Conservation (phyloP, 768 basidiomycete species). For the Suillus bovinus region DNA sequence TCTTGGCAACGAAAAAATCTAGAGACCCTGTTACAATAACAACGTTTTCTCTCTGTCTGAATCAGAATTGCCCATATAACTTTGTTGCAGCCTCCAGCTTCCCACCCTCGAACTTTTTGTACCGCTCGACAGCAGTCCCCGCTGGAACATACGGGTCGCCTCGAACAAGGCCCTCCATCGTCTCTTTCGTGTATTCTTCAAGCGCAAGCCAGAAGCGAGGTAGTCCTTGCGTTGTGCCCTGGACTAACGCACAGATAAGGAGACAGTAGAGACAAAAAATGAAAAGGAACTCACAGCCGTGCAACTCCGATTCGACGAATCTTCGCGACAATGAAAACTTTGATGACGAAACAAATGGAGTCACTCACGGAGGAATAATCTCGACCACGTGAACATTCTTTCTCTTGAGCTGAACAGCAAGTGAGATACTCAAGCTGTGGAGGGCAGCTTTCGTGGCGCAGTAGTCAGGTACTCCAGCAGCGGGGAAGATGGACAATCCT, state of each 20-base stretch:
- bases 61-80: neutral
- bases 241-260: conserved; percentile 56
- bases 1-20: neutral
- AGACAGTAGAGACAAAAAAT: conserved; percentile 5
- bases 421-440: conserved; percentile 49
- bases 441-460: conserved; percentile 60
- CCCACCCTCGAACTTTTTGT: conserved; percentile 30
- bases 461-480: conserved; percentile 47
- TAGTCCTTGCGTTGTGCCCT: conserved; percentile 47
- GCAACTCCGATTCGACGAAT: conserved; percentile 61
- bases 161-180: conserved; percentile 38
- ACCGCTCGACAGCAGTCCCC: conserved; percentile 18
- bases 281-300: conserved; percentile 47
- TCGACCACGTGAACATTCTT: conserved; percentile 57
- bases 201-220: conserved; percentile 61
- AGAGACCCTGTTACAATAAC: neutral
- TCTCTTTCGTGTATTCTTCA: conserved; percentile 43
- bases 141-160: conserved; percentile 34
- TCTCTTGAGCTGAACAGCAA: conserved; percentile 45
- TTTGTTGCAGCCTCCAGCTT: conserved; percentile 22
- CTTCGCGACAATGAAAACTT: conserved; percentile 28
- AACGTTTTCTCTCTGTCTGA: neutral
- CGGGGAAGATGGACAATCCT: conserved; percentile 47
- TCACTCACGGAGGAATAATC: conserved; percentile 55
- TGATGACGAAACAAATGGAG: conserved; percentile 11